Base-by-base conservation (phyloP, 257 asterid genomes). In the Nemophila menziesii region DNA sequence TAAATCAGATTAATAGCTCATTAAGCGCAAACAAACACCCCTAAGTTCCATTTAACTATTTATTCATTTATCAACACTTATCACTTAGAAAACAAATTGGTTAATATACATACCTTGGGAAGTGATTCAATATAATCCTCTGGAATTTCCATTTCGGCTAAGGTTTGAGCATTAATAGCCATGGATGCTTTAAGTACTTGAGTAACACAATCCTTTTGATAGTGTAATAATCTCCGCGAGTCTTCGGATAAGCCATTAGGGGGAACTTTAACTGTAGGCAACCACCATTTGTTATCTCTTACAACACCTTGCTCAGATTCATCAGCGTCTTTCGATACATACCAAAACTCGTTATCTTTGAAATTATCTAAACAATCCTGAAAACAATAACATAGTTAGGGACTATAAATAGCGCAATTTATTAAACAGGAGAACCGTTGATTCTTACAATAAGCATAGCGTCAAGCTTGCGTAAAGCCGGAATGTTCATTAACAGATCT, bases 121-220 rank as follows among this genome's bases (percentile, higher is more conserved):
- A 86, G 90, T 18, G 86, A 65, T 48, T 86, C 96, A 26, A 82
- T 77, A 71, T 86, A 86, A 80, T 57, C 70, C 15, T 86, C 94
- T 1, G 94, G 96, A 48, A 82, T 72, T 60, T 79, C 93, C 94
- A 86, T 86, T 48, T 86, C 96, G 20, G 90, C 39, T 10, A 86
- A 72, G 34, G 72, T 55, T 52, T 86, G 94, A 61, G 96, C 89
- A 48, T 86, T 86, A 34, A 79, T 86, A 6, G 84, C 93, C 94
- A 86, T 76, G 44, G 96, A 74, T 45, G 94, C 93, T 64, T 82
- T 86, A 27, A 74, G 51, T 1, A 86, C 94, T 70, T 86, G 96
- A 48, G 61, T 74, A 5, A 86, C 94, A 4, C 80, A 60, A 47
- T 86, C 94, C 70, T 70, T 79, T 22, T 82, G 94, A 60, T 61